These are phyloP conservation scores for Candida qinlingensis DNA, from an alignment of 805 yeast species.

Conservation along the genomic window DNA sequence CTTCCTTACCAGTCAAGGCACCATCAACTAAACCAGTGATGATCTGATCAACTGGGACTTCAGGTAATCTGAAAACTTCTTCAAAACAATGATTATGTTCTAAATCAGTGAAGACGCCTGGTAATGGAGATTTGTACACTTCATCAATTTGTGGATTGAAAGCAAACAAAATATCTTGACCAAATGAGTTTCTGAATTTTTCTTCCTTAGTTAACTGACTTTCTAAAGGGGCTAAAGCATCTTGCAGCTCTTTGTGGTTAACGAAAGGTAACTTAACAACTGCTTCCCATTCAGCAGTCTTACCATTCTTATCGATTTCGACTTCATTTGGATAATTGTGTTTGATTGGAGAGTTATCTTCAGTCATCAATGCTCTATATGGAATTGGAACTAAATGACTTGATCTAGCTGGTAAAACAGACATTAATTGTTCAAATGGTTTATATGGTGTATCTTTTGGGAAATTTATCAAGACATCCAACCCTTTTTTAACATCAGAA, in stretches of 20 bases:
- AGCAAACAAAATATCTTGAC: slow-evolving; percentile 59
- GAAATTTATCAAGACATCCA: slow-evolving; percentile 58
- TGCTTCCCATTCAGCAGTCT: slow-evolving; percentile 96
- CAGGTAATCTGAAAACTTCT: slow-evolving; percentile 46
- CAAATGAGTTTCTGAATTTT: slow-evolving; percentile 65
- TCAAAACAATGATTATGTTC: slow-evolving; percentile 77
- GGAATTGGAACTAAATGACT: slow-evolving; percentile 68
- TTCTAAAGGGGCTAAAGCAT: slow-evolving; percentile 67
- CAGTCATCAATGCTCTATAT: slow-evolving; percentile 80
- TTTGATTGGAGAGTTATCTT: slow-evolving; percentile 78
- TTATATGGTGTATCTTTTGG: slow-evolving; percentile 73
- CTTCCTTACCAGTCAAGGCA: slow-evolving; percentile 62
- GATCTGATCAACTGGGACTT: slow-evolving; percentile 32
- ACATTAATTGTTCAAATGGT: slow-evolving; percentile 96
- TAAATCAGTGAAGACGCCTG: slow-evolving; percentile 71
- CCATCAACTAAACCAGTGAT: slow-evolving; percentile 58
- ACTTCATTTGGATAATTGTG: slow-evolving; percentile 91
- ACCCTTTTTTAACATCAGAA: slow-evolving; percentile 75
- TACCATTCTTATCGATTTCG: slow-evolving; percentile 87
- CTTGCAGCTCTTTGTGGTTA: slow-evolving; percentile 69
- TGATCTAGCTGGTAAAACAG: slow-evolving; percentile 93
- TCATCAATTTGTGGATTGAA: slow-evolving; percentile 72
- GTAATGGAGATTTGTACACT: slow-evolving; percentile 69
- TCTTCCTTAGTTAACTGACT: slow-evolving; percentile 64
- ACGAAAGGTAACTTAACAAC: slow-evolving; percentile 91